Evolutionary conservation across 257 asterid species (phyloP), one percentile per base, ranked within the genome.

Genomic region (Nicotiana otophora): DNA sequence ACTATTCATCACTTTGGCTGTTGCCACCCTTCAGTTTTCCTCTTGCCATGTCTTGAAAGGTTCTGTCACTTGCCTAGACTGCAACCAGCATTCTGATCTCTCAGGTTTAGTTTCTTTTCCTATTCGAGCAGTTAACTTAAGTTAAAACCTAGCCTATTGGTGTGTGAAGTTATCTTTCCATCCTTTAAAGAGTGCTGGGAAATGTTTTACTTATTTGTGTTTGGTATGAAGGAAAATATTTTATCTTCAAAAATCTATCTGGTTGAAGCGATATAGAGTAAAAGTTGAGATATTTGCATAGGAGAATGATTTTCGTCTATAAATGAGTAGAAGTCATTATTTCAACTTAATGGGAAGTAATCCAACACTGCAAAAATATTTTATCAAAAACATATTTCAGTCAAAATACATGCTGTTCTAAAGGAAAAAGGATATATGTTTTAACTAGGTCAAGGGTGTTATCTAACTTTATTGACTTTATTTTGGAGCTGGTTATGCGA

Each of bases 51-150:
- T 85, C 69, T 84, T 95, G 42, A 88, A 84, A 86, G 97, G 94
- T 39, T 86, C 97, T 5, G 93, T 95, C 48, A 53, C 88, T 81
- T 95, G 99, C 87, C 85, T 91, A 1, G 98, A 93, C 84, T 95
- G 99, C 82, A 68, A 85, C 31, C 77, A 8, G 1, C 79, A 4
- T 66, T 84, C 77, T 14, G 92, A 91, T 86, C 91, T 92, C 77
- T 93, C 99, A 80, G 99, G 99, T 95, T 55, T 20, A 16, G 60
- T 51, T 2, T 5, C 54, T 67, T 31, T 10, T 67, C 7, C 34
- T 19, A 1, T 42, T 61, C 16, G 16, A 64, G 2, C 33, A 19
- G 5, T 1, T 65, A 10, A 65, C 16, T 57, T 53, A 30, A 39
- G 33, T 31, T 1, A 2, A 4, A 31, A 31, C 2, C 33, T 31